These are phyloP conservation scores for Podaxis rugospora DNA, from an alignment of 768 basidiomycete genomes.

Conservation along the genomic window DNA sequence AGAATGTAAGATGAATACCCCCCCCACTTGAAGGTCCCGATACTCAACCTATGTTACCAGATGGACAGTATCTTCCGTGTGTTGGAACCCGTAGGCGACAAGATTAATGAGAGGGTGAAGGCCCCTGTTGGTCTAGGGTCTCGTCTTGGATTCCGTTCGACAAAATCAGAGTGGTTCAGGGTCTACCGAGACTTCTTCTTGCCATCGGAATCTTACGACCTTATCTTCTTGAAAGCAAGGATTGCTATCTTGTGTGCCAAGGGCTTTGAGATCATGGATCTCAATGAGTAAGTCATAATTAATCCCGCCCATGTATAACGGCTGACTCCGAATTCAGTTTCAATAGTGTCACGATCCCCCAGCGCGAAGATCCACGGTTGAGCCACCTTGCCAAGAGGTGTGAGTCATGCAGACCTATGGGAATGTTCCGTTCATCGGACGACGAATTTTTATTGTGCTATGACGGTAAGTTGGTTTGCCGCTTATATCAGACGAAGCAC, in stretches of 20 bases:
- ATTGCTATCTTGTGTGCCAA: slow-evolving; percentile 91
- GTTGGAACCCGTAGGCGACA: slow-evolving; percentile 92
- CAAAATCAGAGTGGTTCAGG: slow-evolving; percentile 92
- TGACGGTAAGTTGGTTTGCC: slow-evolving; percentile 57
- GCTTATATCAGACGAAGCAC: background rate
- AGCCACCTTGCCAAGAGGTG: slow-evolving; percentile 79
- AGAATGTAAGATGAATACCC: slow-evolving; percentile 45
- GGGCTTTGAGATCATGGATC: slow-evolving; percentile 97
- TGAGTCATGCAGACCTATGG: slow-evolving; percentile 81
- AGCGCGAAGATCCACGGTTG: slow-evolving; percentile 63
- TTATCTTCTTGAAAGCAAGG: slow-evolving; percentile 90
- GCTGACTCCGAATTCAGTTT: slow-evolving; percentile 43
- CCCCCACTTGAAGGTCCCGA: background rate
- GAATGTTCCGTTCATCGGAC: slow-evolving; percentile 91
- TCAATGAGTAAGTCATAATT: slow-evolving; percentile 65
- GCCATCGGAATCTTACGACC: slow-evolving; percentile 84
- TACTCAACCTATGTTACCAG: slow-evolving; percentile 21
- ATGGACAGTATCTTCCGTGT: slow-evolving; percentile 94
- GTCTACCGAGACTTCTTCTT: slow-evolving; percentile 92
- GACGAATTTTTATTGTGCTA: slow-evolving; percentile 94
- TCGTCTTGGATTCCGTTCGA: slow-evolving; percentile 72
- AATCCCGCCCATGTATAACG: background rate
- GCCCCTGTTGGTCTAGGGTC: slow-evolving; percentile 67
- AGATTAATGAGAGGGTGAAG: slow-evolving; percentile 75
- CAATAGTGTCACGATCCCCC: slow-evolving; percentile 86